Conservation (phyloP, 1,284 basidiomycete genomes). For the Cutaneotrichosporon cavernicola region DNA sequence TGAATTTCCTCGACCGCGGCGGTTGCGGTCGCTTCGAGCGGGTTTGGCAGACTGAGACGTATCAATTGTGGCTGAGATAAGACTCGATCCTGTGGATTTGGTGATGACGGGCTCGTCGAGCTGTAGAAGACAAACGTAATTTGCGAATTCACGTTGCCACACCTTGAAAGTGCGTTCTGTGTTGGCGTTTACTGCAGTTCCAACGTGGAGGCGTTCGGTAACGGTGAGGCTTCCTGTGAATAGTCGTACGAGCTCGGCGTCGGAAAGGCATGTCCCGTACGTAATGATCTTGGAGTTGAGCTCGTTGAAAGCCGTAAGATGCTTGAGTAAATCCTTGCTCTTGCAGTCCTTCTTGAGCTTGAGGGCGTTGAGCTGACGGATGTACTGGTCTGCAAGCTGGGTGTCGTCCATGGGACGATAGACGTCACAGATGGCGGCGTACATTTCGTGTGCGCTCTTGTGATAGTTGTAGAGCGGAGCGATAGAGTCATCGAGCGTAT, state of each 20-base stretch:
- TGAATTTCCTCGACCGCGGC: too few species aligned
- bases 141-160: not conserved
- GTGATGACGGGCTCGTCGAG: not conserved
- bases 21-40: too few species aligned
- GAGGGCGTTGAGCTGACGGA: conserved; percentile 1
- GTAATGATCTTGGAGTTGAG: conserved; percentile 2
- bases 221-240: not conserved
- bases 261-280: not conserved
- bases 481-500: not conserved
- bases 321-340: not conserved
- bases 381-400: conserved; percentile 4
- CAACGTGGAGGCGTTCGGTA: not conserved
- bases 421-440: not conserved
- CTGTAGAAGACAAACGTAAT: not conserved
- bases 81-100: not conserved
- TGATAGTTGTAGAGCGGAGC: not conserved
- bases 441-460: not conserved
- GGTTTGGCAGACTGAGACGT: too few species aligned
- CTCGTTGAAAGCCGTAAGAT: not conserved
- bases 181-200: not conserved
- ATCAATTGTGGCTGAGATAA: too few species aligned
- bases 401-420: not conserved
- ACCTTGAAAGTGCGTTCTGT: not conserved
- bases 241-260: not conserved
- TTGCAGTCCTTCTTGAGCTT: not conserved